Evolutionary conservation across 2,329 filamentous ascomycete genomes (phyloP), one percentile per base, ranked within the genome.

Genomic region (Escovopsis sp.): DNA sequence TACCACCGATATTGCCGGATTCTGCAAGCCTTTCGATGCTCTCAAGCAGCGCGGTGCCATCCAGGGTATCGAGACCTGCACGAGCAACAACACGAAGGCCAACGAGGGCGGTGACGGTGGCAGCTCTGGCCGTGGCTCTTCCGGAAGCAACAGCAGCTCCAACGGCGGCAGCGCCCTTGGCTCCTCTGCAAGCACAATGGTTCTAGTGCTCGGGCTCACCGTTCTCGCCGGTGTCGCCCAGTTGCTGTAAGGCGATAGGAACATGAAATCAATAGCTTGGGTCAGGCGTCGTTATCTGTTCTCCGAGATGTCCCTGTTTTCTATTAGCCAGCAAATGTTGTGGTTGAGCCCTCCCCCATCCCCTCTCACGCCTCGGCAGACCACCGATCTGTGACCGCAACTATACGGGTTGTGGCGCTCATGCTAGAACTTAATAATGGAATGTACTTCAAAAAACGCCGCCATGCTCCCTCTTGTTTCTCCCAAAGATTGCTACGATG

Each of bases 1-100:
- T 45, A 81, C 77, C 35, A 68, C 65, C 40, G 65, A 79, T 42
- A 76, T 83, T 43, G 43, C 44, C 39, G 49, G 56, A 38, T 74
- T 81, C 66, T 53, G 58, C 35, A 45, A 52, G 23, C 71, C 80
- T 55, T 55, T 72, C 39, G 50, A 63, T 41, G 52, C 65, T 26
- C 44, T 50, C 25, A 53, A 54, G 43, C 40, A 55, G 13, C 55
- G 58, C 35, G 58, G 54, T 35, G 55, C 61, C 34, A 53, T 61
- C 31, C 47, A 55, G 37, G 72, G 70, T 44, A 42, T 48, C 39
- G 55, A 54, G 43, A 56, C 48, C 23, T 76, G 72, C 63, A 55
- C 55, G 19, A 61, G 61, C 50, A 61, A 70, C 53, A 65, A 68
- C 51, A 54, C 55, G 34, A 50, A 62, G 31, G 70, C 70, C 53